Base-by-base conservation (phyloP, 495 filamentous ascomycete species). In the Xylaria flabelliformis region DNA sequence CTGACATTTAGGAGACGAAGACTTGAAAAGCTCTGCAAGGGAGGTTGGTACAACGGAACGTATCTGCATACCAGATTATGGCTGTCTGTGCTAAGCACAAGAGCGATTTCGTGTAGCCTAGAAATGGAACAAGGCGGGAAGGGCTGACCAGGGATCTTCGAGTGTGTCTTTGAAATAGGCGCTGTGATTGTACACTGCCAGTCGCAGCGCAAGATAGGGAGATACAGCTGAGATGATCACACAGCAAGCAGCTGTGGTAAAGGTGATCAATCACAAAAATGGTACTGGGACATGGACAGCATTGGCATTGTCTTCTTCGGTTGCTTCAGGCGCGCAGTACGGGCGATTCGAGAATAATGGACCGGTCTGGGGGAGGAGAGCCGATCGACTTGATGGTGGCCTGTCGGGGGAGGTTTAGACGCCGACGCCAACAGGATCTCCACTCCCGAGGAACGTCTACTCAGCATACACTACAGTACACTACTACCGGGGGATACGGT, bases 211-310 rank as follows among this genome's bases (percentile, higher is more conserved):
- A 41, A 29, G 17, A 46, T 36, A 21, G 46, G 24, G 44, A 29
- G n/a, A 13, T 10, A 19, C 68, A 29, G 26, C 26, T 29, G 26
- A 29, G n/a, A 63, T 32, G 42, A 64, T 39, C n/a, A 64, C 59
- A 39, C 39, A 19, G 64, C 63, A 64, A 72, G 63, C 51, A 66
- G 61, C 41, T 15, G 36, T 41, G 63, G 70, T 48, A 59, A 34
- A 58, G 65, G 62, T 67, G 63, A 64, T 69, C 41, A 67, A 48
- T 56, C 70, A 63, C 62, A 72, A 51, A 67, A 26, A 32, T 50
- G 46, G 44, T 59, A 26, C n/a, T 24, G 19, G 34, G 42, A 21
- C 41, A 50, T 59, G 8, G 36, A 41, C 36, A 39, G 48, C 53
- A 67, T 72, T 10, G 51, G 63, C 62, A 58, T 44, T 56, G 50